A percentile compares a stretch with the other conserved stretches of the same genome.
Conservation (phyloP, 1,284 basidiomycete genomes). For the Trichosporon faecale region DNA sequence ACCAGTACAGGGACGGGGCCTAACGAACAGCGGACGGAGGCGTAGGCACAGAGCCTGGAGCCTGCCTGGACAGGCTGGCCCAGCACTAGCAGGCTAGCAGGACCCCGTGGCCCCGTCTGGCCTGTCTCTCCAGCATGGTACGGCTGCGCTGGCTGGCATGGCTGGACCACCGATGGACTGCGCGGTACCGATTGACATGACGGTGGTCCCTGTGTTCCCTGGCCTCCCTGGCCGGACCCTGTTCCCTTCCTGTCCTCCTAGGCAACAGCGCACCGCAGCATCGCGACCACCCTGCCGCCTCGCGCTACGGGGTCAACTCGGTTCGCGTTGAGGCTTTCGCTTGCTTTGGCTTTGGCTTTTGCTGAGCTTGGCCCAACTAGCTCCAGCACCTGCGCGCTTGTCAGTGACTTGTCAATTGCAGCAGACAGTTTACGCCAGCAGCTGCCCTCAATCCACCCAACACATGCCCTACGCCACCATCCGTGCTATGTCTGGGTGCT, state of each 20-base stretch:
- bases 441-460: neutral
- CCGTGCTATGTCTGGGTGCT: neutral
- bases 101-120: neutral
- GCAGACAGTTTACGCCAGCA: neutral
- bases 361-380: neutral
- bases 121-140: neutral
- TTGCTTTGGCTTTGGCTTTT: neutral
- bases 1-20: neutral
- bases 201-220: neutral
- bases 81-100: neutral
- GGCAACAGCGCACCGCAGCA: neutral
- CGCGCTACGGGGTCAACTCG: neutral
- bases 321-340: neutral
- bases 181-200: conserved; percentile 3
- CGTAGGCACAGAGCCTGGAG: neutral
- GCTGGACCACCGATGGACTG: neutral
- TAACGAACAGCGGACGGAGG: too few relatives aligned
- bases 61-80: neutral
- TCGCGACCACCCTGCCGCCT: neutral
- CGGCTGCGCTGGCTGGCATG: neutral
- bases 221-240: neutral
- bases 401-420: neutral
- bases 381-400: neutral
- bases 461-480: neutral
- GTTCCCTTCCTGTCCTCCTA: neutral